Evolutionary conservation across 1,284 basidiomycete species (phyloP).

Genomic region (Puccinia triticina): DNA sequence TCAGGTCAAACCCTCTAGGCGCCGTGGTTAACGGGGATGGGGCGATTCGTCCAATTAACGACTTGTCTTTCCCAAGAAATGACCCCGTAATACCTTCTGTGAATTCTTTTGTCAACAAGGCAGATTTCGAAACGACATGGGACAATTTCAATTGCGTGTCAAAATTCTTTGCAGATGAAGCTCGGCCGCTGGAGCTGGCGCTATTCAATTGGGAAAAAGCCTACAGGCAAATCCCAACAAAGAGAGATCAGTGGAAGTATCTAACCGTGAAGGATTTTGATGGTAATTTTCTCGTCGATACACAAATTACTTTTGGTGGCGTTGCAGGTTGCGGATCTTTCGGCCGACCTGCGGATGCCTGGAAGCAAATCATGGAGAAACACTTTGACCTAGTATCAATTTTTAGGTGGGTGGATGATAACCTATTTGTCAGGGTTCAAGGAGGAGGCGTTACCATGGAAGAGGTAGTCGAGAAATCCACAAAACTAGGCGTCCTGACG

Average conservation of each 20-base stretch:
- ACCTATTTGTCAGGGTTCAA: too few species aligned
- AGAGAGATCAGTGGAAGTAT: too few species aligned
- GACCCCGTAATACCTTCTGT: neutral
- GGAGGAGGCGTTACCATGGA: neutral
- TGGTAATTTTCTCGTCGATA: neutral
- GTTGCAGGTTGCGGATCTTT: constrained; percentile 16
- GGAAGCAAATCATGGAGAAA: neutral
- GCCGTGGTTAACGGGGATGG: constrained; percentile 15
- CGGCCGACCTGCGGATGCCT: constrained; percentile 14
- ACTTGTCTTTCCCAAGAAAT: neutral
- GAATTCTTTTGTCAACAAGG: constrained; percentile 11
- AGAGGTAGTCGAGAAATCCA: neutral
- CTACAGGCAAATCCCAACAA: too few species aligned
- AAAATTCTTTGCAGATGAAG: too few species aligned
- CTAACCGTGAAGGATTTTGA: too few species aligned
- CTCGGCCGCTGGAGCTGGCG: too few species aligned
- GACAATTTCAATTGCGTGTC: too few species aligned
- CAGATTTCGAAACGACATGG: too few species aligned
- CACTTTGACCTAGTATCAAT: neutral
- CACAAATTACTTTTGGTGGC: constrained; percentile 9
- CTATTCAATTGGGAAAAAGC: too few species aligned
- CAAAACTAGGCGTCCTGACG: neutral
- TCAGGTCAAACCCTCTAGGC: neutral
- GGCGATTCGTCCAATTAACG: neutral
- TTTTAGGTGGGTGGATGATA: constrained; percentile 21